These are phyloP conservation scores for Cinchona pubescens DNA, from an alignment of 257 asterid genomes.

Conservation along the genomic window DNA sequence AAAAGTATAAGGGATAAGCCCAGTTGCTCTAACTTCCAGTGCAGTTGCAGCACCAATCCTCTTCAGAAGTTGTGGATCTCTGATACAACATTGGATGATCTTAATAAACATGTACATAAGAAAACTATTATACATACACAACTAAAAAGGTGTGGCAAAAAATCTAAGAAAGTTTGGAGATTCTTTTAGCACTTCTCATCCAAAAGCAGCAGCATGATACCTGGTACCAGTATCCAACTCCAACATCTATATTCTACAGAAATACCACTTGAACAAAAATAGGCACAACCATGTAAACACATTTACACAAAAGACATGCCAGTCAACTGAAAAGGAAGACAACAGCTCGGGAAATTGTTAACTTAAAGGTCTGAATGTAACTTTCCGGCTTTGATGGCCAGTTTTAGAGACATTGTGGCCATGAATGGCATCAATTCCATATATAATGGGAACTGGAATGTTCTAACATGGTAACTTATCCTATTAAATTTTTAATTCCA, in stretches of 20 bases:
- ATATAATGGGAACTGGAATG: no score
- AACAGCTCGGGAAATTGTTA: neutral
- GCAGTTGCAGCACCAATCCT: constrained; percentile 74
- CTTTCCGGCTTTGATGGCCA: no score
- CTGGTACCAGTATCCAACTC: neutral
- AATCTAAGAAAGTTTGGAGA: neutral
- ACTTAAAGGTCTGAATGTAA: neutral
- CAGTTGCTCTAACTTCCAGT: constrained; percentile 70
- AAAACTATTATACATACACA: neutral
- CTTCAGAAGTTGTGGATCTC: constrained; percentile 59
- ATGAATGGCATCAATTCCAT: no score
- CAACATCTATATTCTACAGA: neutral
- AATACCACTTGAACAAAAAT: no score
- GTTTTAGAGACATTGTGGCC: no score
- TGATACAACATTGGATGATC: constrained; percentile 15
- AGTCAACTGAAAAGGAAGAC: neutral
- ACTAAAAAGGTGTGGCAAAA: neutral
- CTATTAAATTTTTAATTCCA: no score
- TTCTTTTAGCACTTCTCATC: no score
- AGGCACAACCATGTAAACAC: no score
- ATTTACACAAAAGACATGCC: neutral
- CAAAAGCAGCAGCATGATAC: neutral
- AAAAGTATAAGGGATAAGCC: constrained; percentile 55
- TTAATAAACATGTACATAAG: neutral
- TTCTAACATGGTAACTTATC: no score